These are phyloP conservation scores for Pisolithus thermaeus DNA, from an alignment of 1,284 basidiomycete species.

Conservation along the genomic window DNA sequence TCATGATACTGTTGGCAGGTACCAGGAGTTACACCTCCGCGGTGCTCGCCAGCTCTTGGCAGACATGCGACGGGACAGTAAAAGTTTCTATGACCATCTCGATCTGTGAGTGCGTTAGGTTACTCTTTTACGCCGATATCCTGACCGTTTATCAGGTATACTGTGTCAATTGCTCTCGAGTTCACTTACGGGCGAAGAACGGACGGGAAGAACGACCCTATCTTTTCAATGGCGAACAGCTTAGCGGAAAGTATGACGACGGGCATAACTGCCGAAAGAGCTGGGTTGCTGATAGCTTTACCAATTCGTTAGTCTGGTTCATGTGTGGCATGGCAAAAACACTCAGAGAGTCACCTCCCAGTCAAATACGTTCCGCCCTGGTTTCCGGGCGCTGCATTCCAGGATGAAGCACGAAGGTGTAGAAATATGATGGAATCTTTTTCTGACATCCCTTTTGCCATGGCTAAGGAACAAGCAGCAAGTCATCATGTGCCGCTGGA, in stretches of 20 bases:
- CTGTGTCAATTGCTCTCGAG: background rate
- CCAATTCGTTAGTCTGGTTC: background rate
- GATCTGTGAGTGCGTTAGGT: too few species aligned
- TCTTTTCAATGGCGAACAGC: background rate
- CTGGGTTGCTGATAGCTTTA: background rate
- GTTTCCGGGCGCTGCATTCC: background rate
- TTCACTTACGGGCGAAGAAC: background rate
- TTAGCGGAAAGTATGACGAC: background rate
- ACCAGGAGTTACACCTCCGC: background rate
- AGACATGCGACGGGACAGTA: too few species aligned
- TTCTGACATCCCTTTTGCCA: background rate
- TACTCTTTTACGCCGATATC: too few species aligned
- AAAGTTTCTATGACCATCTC: too few species aligned
- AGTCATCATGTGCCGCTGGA: background rate
- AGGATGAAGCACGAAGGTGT: background rate
- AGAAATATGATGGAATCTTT: background rate
- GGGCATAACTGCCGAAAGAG: background rate
- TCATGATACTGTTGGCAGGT: background rate
- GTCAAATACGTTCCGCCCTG: background rate
- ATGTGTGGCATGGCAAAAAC: background rate
- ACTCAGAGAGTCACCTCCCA: background rate
- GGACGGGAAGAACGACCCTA: background rate
- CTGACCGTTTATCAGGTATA: too few species aligned
- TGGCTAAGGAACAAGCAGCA: background rate
- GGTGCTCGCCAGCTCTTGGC: background rate